Evolutionary conservation across 139 green algal species (phyloP), one percentile per base, ranked within the genome.

Genomic region (Picocystis salinarum): DNA sequence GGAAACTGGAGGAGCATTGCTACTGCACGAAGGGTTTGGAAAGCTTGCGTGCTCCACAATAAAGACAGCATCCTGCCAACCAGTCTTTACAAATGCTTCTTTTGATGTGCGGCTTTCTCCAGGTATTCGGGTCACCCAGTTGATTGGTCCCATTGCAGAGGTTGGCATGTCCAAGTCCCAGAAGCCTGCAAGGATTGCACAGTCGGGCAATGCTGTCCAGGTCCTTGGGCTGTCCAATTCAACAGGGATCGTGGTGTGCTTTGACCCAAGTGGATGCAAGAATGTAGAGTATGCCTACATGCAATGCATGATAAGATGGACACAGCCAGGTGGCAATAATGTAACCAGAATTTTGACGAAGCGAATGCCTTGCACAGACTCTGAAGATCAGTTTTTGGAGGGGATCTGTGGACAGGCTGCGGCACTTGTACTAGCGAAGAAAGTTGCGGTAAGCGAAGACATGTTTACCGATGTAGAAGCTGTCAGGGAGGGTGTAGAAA

Each of bases 381-480:
- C 40, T 26, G 24, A 31, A n/a, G 27, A 27, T 12, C 33, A 23
- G 9, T 69, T 61, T 25, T 28, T 71, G 22, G 4, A n/a, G 6
- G 33, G 27, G 10, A 48, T 73, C 19, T 34, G 67, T 39, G 23
- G 34, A 20, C 17, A 34, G 4, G 23, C 31, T 7, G 58, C 62
- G 20, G 66, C 51, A 3, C 33, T 62, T 41, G 51, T 74, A 25
- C 51, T 62, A 11, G 66, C 48, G 24, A 74, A 74, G 55, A 1
- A 45, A 52, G 19, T 26, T 71, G 23, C 40, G 54, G 33, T 39
- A 57, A 33, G 58, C 58, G 7, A 22, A 37, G 20, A 42, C 25
- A 3, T 39, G 23, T 3, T 45, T 33, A 17, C 39, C 49, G 7
- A 40, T 4, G 42, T 17, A 20, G 9, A 17, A 18, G 24, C 42